Conservation (phyloP, 768 basidiomycete species). For the Auricularia auricula-judae region DNA sequence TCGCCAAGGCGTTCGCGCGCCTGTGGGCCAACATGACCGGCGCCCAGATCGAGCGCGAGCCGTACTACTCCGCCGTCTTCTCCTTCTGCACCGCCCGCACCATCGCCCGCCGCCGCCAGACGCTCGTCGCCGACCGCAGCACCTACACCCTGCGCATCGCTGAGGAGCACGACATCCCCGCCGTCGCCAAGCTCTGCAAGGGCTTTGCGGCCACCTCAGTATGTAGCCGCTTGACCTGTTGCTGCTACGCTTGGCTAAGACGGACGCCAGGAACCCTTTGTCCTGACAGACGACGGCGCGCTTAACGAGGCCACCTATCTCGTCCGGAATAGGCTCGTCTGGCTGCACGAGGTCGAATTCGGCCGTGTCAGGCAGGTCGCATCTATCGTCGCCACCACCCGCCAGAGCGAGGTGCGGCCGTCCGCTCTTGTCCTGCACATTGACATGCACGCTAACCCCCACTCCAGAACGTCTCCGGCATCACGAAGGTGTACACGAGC, state of each 20-base stretch:
- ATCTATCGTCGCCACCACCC: conserved; percentile 57
- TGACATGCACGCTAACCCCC: background rate
- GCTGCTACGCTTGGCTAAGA: no score
- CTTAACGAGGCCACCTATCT: conserved; percentile 38
- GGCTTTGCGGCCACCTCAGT: conserved; percentile 52
- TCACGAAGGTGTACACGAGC: conserved; percentile 64
- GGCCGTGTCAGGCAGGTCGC: conserved; percentile 27
- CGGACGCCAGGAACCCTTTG: conserved; percentile 40
- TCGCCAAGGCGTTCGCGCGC: conserved; percentile 35
- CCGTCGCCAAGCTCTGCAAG: conserved; percentile 38
- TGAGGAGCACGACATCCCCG: conserved; percentile 23
- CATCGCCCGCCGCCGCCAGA: conserved; percentile 15
- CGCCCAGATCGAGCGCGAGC: conserved; percentile 23
- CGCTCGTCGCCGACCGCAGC: background rate
- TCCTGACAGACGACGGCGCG: conserved; percentile 31
- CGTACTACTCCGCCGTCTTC: conserved; percentile 55
- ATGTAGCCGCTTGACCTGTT: background rate
- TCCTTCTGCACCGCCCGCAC: conserved; percentile 41
- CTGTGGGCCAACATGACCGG: conserved; percentile 40
- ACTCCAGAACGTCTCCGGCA: conserved; percentile 37
- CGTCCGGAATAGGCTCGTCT: conserved; percentile 37
- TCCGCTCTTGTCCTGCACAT: background rate
- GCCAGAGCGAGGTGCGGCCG: conserved; percentile 29
- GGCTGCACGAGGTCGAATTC: conserved; percentile 45
- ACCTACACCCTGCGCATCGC: conserved; percentile 29